phyloP scores from a whole-genome alignment of 805 yeast species.

The Starmerella sp. region DNA sequence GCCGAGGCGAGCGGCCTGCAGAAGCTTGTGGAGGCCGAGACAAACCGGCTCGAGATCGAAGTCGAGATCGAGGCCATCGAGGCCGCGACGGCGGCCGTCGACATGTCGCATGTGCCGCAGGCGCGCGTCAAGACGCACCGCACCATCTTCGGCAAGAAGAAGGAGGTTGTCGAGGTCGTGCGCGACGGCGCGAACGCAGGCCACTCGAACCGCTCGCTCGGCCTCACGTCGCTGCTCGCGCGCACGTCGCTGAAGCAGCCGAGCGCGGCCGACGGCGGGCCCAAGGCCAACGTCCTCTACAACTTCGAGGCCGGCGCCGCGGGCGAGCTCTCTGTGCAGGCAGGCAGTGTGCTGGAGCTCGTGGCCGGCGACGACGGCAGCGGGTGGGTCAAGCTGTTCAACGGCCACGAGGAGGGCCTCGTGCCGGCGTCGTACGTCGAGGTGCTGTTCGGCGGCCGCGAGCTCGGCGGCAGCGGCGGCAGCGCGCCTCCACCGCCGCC shows the following conservation, averaged over 20 bases:
- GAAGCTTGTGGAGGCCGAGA: slow-evolving; percentile 61
- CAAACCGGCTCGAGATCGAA: slow-evolving; percentile 59
- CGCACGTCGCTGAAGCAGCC: slow-evolving; percentile 11
- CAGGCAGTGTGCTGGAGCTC: slow-evolving; percentile 52
- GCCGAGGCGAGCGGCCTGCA: slow-evolving; percentile 45
- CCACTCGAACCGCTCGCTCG: slow-evolving; percentile 16
- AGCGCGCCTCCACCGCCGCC: slow-evolving; percentile 54
- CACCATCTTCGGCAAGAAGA: slow-evolving; percentile 40
- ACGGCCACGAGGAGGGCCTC: slow-evolving; percentile 58
- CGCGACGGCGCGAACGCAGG: slow-evolving; percentile 3
- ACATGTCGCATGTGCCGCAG: slow-evolving; percentile 27
- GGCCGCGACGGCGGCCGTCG: slow-evolving; percentile 62
- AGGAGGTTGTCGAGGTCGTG: slow-evolving; percentile 25
- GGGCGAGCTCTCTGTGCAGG: slow-evolving; percentile 56
- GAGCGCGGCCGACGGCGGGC: slow-evolving; percentile 18
- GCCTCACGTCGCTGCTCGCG: slow-evolving; percentile 23
- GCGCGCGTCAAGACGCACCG: slow-evolving; percentile 41
- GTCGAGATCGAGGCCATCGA: slow-evolving; percentile 88
- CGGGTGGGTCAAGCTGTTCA: slow-evolving; percentile 66
- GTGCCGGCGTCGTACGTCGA: slow-evolving; percentile 78
- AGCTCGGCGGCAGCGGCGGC: slow-evolving; percentile 1
- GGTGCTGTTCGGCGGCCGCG: slow-evolving; percentile 26
- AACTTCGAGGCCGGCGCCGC: slow-evolving; percentile 55
- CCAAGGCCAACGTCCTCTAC: slow-evolving; percentile 33
- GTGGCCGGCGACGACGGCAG: slow-evolving; percentile 70